A percentile compares a stretch with the other conserved stretches of the same genome.
phyloP scores from a whole-genome alignment of 352 stramenopile species.

The Phytophthora hibernalis region DNA sequence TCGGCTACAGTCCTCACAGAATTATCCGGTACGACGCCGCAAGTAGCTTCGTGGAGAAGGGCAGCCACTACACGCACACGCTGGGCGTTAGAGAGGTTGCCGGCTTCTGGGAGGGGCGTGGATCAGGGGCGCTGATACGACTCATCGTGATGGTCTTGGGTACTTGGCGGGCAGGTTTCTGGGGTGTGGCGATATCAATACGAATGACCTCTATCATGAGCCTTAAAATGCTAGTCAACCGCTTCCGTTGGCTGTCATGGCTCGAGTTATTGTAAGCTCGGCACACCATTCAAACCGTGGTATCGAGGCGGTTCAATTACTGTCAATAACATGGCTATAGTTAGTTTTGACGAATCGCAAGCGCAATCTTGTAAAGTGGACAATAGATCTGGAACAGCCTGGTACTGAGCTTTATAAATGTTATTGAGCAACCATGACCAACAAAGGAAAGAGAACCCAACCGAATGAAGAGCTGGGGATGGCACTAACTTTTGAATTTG shows the following conservation, averaged over 20 bases:
- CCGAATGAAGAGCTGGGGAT: no score
- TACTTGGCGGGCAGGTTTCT: background rate
- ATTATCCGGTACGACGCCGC: background rate
- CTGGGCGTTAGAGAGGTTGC: background rate
- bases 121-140: background rate
- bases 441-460: no score
- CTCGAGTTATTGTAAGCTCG: background rate
- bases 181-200: background rate
- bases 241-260: background rate
- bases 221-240: background rate
- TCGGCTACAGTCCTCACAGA: background rate
- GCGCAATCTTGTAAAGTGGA: conserved; percentile 1
- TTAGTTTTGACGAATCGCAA: conserved; percentile 1
- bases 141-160: no score
- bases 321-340: background rate
- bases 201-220: background rate
- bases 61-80: no score
- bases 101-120: background rate
- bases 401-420: no score
- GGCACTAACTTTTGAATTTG: no score
- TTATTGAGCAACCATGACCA: no score
- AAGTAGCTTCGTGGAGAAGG: background rate
- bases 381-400: conserved; percentile 2
- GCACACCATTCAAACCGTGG: background rate
- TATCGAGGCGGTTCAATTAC: background rate